These are phyloP conservation scores for Wickerhamiella cacticola DNA, from an alignment of 805 yeast genomes.

Conservation along the genomic window DNA sequence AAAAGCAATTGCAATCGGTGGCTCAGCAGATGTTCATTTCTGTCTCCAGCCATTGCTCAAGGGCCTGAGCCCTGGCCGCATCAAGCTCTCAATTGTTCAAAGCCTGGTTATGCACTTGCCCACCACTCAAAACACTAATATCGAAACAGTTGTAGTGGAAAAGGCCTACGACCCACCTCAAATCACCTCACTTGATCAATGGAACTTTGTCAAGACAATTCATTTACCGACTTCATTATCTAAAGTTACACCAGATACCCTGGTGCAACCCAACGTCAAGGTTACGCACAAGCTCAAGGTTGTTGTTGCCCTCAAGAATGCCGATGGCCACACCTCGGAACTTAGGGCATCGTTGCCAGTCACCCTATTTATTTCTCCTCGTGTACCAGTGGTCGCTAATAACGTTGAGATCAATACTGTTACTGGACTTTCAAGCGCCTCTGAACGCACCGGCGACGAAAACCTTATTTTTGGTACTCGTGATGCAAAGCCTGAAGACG, in stretches of 20 bases:
- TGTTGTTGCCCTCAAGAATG: slow-evolving; percentile 62
- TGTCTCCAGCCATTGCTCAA: slow-evolving; percentile 68
- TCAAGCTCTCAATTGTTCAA: slow-evolving; percentile 59
- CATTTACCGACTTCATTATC: slow-evolving; percentile 62
- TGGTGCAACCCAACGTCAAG: slow-evolving; percentile 52
- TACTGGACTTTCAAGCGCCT: not conserved
- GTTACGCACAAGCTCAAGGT: slow-evolving; percentile 84
- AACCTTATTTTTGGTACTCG: slow-evolving; percentile 5
- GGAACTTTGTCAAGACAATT: slow-evolving; percentile 59
- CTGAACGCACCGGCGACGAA: slow-evolving; percentile 7
- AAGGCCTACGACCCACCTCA: slow-evolving; percentile 24
- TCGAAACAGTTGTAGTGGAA: slow-evolving; percentile 52
- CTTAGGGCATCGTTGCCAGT: slow-evolving; percentile 83
- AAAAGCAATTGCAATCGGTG: slow-evolving; percentile 83
- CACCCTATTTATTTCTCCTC: slow-evolving; percentile 64
- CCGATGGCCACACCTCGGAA: slow-evolving; percentile 89
- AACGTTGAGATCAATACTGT: slow-evolving; percentile 11
- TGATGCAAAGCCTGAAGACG: slow-evolving; percentile 16
- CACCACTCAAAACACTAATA: slow-evolving; percentile 48
- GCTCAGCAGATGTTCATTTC: slow-evolving; percentile 56
- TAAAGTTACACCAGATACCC: slow-evolving; percentile 79
- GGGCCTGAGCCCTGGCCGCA: slow-evolving; percentile 66
- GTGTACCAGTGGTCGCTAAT: slow-evolving; percentile 54
- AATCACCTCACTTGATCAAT: slow-evolving; percentile 35
- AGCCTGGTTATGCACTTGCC: slow-evolving; percentile 40